phyloP scores from a whole-genome alignment of 1,139 yeast genomes.

The Candida pseudoviswanathii region DNA sequence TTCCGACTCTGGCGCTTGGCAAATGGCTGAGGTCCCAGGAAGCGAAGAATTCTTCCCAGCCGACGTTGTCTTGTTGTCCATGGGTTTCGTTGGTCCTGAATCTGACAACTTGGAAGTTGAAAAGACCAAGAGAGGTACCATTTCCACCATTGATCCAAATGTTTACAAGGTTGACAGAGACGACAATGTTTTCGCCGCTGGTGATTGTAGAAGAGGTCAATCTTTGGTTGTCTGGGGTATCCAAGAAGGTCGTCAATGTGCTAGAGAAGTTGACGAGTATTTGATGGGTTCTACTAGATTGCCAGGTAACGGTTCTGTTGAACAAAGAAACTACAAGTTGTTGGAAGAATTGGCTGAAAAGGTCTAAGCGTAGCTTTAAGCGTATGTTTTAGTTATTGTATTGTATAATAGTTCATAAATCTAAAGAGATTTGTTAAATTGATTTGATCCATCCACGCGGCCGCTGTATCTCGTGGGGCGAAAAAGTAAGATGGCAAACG shows the following conservation, averaged over 20 bases:
- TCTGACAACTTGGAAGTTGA: constrained; percentile 71
- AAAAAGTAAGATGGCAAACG: too few species aligned
- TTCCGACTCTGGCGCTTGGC: constrained; percentile 96
- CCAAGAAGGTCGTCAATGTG: constrained; percentile 99
- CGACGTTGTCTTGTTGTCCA: constrained; percentile 87
- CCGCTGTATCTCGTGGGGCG: too few species aligned
- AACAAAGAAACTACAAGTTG: constrained; percentile 74
- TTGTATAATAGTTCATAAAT: not conserved
- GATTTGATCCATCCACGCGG: too few species aligned
- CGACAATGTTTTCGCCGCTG: constrained; percentile 85
- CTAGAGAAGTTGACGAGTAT: constrained; percentile 83
- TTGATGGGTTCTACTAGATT: constrained; percentile 79
- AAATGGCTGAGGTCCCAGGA: constrained; percentile 96
- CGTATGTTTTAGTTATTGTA: not conserved
- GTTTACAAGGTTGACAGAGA: constrained; percentile 69
- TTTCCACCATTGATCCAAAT: constrained; percentile 65
- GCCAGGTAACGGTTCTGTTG: constrained; percentile 94
- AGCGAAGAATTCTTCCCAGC: constrained; percentile 94
- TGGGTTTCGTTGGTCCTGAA: constrained; percentile 98
- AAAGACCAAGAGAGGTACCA: constrained; percentile 86
- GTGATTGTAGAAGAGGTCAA: constrained; percentile 99
- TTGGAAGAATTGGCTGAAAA: constrained; percentile 74
- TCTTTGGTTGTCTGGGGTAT: constrained; percentile 99
- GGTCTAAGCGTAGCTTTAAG: constrained; percentile 27
- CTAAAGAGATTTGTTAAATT: constrained; percentile 2